Evolutionary conservation across 192 early-diverging fungal species (phyloP).

Genomic region (Coemansia asiatica): DNA sequence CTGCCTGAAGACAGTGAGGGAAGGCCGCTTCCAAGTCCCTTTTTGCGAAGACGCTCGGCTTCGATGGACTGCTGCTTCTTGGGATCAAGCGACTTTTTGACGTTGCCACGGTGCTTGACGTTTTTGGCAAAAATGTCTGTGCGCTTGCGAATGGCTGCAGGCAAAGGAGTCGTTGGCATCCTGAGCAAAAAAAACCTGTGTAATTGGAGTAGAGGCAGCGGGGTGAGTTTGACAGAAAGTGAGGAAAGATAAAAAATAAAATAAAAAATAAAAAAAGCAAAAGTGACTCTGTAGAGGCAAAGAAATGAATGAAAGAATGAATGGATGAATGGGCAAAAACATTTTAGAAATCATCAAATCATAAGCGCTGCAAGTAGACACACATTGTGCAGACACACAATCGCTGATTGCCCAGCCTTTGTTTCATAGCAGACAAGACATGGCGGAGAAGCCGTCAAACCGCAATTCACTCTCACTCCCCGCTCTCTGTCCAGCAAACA

Average conservation of each 20-base stretch:
- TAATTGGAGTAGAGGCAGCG: too few species aligned
- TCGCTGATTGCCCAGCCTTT: not conserved
- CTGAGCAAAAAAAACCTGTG: not conserved
- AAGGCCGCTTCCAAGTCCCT: slow-evolving; percentile 19
- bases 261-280: not conserved
- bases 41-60: slow-evolving; percentile 37
- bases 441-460: not conserved
- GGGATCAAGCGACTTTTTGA: slow-evolving; percentile 38
- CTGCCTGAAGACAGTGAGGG: slow-evolving; percentile 16
- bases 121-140: slow-evolving; percentile 44
- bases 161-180: slow-evolving; percentile 42
- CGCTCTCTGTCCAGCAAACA: not conserved
- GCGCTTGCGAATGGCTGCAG: slow-evolving; percentile 42
- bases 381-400: too few species aligned
- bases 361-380: not conserved
- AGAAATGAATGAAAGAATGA: not conserved
- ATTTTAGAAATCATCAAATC: not conserved
- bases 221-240: too few species aligned
- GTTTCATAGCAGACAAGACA: not conserved
- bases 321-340: not conserved
- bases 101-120: slow-evolving; percentile 41
- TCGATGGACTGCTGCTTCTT: slow-evolving; percentile 31
- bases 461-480: not conserved
- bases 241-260: not conserved
- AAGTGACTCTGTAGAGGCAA: too few species aligned